Percentiles rank a stretch among this genome's conserved stretches.
phyloP scores from a whole-genome alignment of 75 land plant species.

The Adiantum capillusveneris region DNA sequence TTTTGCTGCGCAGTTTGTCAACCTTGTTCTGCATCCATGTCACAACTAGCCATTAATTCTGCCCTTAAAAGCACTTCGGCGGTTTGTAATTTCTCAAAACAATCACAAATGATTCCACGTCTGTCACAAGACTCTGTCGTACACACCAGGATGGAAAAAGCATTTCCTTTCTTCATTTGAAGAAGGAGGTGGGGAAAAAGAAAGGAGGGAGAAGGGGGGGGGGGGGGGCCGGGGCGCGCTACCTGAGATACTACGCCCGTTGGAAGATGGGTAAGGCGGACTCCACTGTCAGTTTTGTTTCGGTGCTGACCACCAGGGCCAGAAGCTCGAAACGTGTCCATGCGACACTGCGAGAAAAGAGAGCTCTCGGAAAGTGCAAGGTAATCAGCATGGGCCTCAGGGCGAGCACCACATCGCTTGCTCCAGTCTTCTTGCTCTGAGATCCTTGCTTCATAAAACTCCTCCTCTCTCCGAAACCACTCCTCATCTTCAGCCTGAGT shows the following conservation, averaged over 20 bases:
- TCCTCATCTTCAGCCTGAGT: conserved; percentile 6
- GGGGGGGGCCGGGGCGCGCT: not conserved
- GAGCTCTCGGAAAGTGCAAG: conserved; percentile 49
- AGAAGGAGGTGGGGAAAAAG: too few species aligned
- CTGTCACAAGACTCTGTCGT: too few species aligned
- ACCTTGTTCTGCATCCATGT: too few species aligned
- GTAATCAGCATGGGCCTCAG: conserved; percentile 15
- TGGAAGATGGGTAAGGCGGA: conserved; percentile 79
- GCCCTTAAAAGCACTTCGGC: too few species aligned
- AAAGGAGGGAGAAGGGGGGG: too few species aligned
- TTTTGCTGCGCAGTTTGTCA: too few species aligned
- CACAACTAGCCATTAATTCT: too few species aligned
- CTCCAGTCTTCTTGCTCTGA: not conserved
- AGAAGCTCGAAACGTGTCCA: conserved; percentile 75
- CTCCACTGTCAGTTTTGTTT: conserved; percentile 90
- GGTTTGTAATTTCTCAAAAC: too few species aligned
- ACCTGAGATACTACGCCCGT: conserved; percentile 87
- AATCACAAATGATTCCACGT: too few species aligned
- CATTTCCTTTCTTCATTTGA: too few species aligned
- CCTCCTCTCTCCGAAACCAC: conserved; percentile 3
- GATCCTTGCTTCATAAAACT: not conserved
- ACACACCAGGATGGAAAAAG: too few species aligned
- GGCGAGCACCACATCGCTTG: not conserved
- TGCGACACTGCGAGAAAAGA: conserved; percentile 67
- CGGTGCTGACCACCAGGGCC: conserved; percentile 99